phyloP scores from a whole-genome alignment of 2,329 filamentous ascomycete species.

The Alternaria brassicae region DNA sequence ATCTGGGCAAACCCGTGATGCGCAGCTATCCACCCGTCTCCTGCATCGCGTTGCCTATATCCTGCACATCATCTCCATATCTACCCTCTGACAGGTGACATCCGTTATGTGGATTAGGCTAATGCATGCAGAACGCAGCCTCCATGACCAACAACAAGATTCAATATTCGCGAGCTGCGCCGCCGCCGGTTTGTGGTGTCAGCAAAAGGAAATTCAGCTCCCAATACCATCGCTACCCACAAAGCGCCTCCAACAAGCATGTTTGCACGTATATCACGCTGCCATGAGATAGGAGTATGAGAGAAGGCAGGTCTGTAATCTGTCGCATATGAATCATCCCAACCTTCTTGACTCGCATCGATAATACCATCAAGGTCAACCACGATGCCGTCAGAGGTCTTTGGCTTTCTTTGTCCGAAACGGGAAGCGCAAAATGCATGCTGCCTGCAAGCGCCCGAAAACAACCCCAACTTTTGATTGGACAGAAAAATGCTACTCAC shows the following conservation, averaged over 20 bases:
- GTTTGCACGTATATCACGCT: not conserved
- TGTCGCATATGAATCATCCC: not conserved
- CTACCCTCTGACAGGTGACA: not conserved
- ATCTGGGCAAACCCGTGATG: not conserved
- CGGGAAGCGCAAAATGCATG: not conserved
- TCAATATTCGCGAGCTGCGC: not conserved
- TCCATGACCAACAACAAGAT: not conserved
- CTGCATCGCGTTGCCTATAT: not conserved
- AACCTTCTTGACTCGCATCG: not conserved
- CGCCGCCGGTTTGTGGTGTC: not conserved
- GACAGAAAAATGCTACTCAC: not conserved
- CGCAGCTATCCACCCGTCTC: not conserved
- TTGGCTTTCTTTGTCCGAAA: not conserved
- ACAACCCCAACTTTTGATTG: not conserved
- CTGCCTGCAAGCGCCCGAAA: not conserved
- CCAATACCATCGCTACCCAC: not conserved
- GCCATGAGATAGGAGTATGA: not conserved
- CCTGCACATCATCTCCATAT: not conserved
- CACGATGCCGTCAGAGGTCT: not conserved
- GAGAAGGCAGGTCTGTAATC: not conserved
- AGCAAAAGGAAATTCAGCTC: not conserved
- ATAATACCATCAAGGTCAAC: not conserved
- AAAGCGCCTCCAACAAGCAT: not conserved
- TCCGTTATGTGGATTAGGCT: not conserved
- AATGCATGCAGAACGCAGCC: not conserved